Evolutionary conservation across 176 grass and related monocot species (phyloP), one percentile per base, ranked within the genome.

Genomic region (Avena insularis): DNA sequence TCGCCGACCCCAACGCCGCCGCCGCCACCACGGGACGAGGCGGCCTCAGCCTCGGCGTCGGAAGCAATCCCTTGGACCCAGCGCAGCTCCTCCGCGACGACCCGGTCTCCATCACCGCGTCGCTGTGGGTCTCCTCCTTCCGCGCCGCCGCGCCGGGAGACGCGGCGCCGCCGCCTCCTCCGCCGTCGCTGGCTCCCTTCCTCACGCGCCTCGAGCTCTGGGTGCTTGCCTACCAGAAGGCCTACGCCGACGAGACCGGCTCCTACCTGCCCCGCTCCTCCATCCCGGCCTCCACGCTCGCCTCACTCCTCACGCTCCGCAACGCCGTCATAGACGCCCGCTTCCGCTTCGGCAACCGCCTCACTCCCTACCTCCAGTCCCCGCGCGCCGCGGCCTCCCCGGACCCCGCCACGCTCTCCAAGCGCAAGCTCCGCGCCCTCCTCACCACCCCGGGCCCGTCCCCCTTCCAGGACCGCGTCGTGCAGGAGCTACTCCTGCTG

Each of bases 191-290:
- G 74, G 83, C 90, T 16, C 92, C 93, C 15, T 89, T 87, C 87
- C 90, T 98, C 36, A 89, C 88, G 29, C 96, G 91, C 71, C 92
- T 98, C 75, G 93, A 98, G 89, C 85, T 98, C 38, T 98, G 96
- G 96, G 92, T 96, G 51, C 93, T 98, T 35, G 93, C 96, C 16
- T 98, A 98, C 88, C 96, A 98, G 89, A 98, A 98, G 88, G 92
- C 92, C 1, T 87, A 92, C 84, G 93, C 96, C 4, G 96, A 98
- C 66, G 96, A 98, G 73, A 98, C 92, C 3, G 96, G 96, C 49
- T 98, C 96, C 58, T 98, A 98, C 90, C 81, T 98, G 57, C 92
- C 96, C 71, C 90, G 94, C 31, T 90, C 91, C 73, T 94, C 93
- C 82, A 89, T 98, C 79, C 66, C 93, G 25, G 59, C 75, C 13